Evolutionary conservation across 768 basidiomycete species (phyloP).

Genomic region (Sutorius australiensis): DNA sequence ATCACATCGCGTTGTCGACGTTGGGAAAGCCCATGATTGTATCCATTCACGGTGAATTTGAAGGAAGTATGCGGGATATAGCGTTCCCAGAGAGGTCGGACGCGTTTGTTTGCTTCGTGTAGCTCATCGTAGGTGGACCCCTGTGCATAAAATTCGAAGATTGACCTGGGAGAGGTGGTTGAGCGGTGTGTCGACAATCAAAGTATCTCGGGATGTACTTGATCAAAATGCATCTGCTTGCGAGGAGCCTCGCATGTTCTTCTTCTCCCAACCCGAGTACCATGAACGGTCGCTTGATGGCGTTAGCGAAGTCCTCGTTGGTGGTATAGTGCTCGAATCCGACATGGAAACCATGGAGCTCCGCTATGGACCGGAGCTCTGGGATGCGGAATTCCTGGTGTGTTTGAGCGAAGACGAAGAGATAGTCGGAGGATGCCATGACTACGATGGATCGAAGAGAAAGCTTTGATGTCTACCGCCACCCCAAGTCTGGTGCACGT

Average conservation of each 20-base stretch:
- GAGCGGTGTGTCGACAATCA: neutral
- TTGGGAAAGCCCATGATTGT: conserved; percentile 72
- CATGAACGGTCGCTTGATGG: conserved; percentile 63
- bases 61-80: conserved; percentile 70
- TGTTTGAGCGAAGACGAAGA: conserved; percentile 76
- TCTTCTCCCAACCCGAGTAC: conserved; percentile 64
- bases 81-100: conserved; percentile 48
- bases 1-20: conserved; percentile 62
- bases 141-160: conserved; percentile 75
- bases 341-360: conserved; percentile 65
- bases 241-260: conserved; percentile 69
- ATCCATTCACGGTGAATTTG: conserved; percentile 72
- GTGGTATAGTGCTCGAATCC: conserved; percentile 39
- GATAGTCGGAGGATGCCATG: conserved; percentile 37
- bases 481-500: conserved; percentile 22
- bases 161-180: conserved; percentile 44
- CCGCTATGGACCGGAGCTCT: conserved; percentile 72
- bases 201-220: conserved; percentile 48
- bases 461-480: conserved; percentile 17
- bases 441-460: neutral
- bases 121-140: conserved; percentile 67
- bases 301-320: conserved; percentile 45
- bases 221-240: conserved; percentile 74
- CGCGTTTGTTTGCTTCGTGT: conserved; percentile 50
- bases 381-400: conserved; percentile 84